Conservation (phyloP, 1,284 basidiomycete species). For the Cryptococcus amylolentus region DNA sequence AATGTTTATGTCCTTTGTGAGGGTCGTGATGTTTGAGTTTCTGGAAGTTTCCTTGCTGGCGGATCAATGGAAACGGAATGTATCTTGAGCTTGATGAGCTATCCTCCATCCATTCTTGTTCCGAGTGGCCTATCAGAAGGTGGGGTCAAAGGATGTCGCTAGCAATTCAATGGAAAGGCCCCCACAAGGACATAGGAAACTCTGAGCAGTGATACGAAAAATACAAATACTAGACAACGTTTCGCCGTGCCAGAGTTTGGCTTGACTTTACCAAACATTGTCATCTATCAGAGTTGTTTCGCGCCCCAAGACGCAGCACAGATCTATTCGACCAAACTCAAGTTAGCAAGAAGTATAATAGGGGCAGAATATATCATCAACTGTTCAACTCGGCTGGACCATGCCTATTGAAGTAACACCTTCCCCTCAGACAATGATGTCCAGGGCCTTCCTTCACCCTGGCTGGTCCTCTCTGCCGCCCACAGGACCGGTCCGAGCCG, state of each 20-base stretch:
- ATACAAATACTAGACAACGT: neutral
- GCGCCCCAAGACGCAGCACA: neutral
- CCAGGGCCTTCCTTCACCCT: slow-evolving; percentile 9
- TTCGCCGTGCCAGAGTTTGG: no score
- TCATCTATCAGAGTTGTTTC: no score
- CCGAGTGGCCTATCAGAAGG: no score
- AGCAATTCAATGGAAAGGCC: neutral
- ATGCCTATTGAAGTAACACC: slow-evolving; percentile 30
- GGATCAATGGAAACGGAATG: no score
- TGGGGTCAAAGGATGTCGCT: no score
- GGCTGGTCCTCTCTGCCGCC: slow-evolving; percentile 4
- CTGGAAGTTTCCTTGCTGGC: no score
- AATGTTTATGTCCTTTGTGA: no score
- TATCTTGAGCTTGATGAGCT: no score
- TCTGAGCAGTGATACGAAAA: neutral
- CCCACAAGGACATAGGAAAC: neutral
- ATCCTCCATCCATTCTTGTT: no score
- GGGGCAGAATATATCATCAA: neutral
- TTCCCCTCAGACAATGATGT: slow-evolving; percentile 12
- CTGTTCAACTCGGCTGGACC: neutral
- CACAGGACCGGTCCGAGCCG: slow-evolving; percentile 9
- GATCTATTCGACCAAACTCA: neutral
- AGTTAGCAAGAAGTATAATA: neutral
- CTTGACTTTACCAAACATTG: no score
- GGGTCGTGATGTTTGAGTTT: no score